Evolutionary conservation across 164 flowering plant genomes (phyloP).

Genomic region (Vitis labrusca): DNA sequence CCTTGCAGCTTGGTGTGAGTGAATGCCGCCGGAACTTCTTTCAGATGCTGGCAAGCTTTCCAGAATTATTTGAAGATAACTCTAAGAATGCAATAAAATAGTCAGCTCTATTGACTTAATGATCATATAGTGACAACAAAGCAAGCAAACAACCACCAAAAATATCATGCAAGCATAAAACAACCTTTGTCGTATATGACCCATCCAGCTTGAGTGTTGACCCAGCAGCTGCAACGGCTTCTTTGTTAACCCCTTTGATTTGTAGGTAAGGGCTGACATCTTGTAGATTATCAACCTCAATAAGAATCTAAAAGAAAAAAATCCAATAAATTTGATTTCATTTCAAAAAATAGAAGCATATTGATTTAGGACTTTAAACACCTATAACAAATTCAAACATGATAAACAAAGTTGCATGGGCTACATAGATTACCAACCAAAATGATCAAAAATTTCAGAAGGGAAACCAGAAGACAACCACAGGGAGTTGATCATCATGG

Average conservation of each 20-base stretch:
- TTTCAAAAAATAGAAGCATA: slow-evolving; percentile 5
- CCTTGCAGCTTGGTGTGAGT: slow-evolving; percentile 78
- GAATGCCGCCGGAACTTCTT: slow-evolving; percentile 70
- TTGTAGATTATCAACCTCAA: slow-evolving; percentile 95
- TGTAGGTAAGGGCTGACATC: slow-evolving; percentile 84
- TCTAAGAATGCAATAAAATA: slow-evolving; percentile 39
- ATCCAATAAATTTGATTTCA: slow-evolving; percentile 4
- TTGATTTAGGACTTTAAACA: background rate
- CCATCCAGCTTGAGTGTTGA: slow-evolving; percentile 77
- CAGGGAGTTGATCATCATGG: too few relatives aligned
- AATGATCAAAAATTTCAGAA: background rate
- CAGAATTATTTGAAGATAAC: slow-evolving; percentile 85
- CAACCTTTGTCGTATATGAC: slow-evolving; percentile 99
- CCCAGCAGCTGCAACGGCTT: slow-evolving; percentile 86
- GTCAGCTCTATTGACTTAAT: background rate
- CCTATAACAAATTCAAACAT: background rate
- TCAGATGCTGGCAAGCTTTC: slow-evolving; percentile 73
- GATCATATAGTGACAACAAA: background rate
- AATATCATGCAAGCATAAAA: background rate
- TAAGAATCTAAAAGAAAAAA: slow-evolving; percentile 55
- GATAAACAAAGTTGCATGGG: background rate
- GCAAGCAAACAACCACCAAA: background rate
- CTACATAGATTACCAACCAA: background rate
- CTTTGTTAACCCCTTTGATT: slow-evolving; percentile 91
- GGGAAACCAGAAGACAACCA: too few relatives aligned